Conservation (phyloP, 768 basidiomycete genomes). For the Lyophyllum atratum region DNA sequence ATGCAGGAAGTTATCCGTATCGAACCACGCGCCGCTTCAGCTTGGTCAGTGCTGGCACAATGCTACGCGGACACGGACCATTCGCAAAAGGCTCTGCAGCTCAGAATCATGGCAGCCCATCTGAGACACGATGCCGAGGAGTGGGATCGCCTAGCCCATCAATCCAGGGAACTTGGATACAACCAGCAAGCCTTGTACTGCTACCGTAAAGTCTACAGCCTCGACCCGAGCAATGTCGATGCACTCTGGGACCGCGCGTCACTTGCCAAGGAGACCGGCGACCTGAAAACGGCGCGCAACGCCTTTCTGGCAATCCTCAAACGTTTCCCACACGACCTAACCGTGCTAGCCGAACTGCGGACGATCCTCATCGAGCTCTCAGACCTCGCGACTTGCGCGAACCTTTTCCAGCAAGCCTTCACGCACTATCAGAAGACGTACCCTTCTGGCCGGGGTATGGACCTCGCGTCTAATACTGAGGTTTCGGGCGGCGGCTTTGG, state of each 20-base stretch:
- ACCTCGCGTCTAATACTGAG: slow-evolving; percentile 25
- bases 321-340: slow-evolving; percentile 76
- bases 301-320: too few species aligned
- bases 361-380: slow-evolving; percentile 74
- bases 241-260: slow-evolving; percentile 91
- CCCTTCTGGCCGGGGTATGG: slow-evolving; percentile 41
- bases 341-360: slow-evolving; percentile 76
- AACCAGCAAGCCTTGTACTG: slow-evolving; percentile 90
- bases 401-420: slow-evolving; percentile 74
- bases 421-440: slow-evolving; percentile 59
- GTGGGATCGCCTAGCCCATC: slow-evolving; percentile 79
- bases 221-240: slow-evolving; percentile 81
- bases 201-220: slow-evolving; percentile 76
- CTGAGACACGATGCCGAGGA: slow-evolving; percentile 80
- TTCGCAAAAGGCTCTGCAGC: slow-evolving; percentile 70
- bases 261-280: slow-evolving; percentile 75
- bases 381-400: slow-evolving; percentile 64
- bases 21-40: slow-evolving; percentile 79
- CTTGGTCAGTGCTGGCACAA: slow-evolving; percentile 88
- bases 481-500: slow-evolving; percentile 56
- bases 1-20: slow-evolving; percentile 94
- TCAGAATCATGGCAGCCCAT: slow-evolving; percentile 90
- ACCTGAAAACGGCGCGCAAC: too few species aligned
- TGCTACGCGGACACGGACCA: slow-evolving; percentile 79
- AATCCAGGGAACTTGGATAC: slow-evolving; percentile 75